phyloP scores from a whole-genome alignment of 2,329 filamentous ascomycete species.

The Penicillium sumatraense region DNA sequence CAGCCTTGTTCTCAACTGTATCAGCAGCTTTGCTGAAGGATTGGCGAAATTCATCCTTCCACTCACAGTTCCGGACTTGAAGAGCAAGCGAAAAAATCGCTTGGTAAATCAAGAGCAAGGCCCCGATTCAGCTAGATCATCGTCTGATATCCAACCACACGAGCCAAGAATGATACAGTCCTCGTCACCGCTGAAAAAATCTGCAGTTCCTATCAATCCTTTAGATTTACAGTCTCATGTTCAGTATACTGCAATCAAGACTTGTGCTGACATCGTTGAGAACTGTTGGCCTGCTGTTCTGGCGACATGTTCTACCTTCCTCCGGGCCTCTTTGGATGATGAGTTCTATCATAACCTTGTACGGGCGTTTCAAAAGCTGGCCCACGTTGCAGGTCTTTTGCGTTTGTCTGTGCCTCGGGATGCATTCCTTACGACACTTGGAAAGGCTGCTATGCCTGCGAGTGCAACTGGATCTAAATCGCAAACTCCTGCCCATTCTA shows the following conservation, averaged over 20 bases:
- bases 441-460: conserved; percentile 88
- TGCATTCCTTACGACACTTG: conserved; percentile 90
- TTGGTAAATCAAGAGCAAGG: conserved; percentile 43
- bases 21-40: conserved; percentile 88
- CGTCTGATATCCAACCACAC: conserved; percentile 36
- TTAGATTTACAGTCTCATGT: conserved; percentile 75
- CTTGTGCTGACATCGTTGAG: conserved; percentile 81
- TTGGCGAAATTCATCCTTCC: conserved; percentile 92
- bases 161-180: conserved; percentile 31
- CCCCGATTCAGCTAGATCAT: conserved; percentile 35
- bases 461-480: conserved; percentile 54
- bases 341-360: conserved; percentile 94
- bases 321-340: conserved; percentile 88
- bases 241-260: conserved; percentile 70
- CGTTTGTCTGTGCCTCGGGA: conserved; percentile 85
- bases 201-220: conserved; percentile 74
- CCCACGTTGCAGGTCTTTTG: conserved; percentile 89
- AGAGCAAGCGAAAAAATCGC: conserved; percentile 52
- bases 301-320: conserved; percentile 91
- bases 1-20: conserved; percentile 82
- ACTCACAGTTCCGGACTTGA: conserved; percentile 79
- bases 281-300: conserved; percentile 95
- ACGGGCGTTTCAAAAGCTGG: conserved; percentile 90
- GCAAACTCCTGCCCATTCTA: conserved; percentile 17
- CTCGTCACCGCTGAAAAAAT: conserved; percentile 30